phyloP scores from a whole-genome alignment of 208 protist genomes.

The Angomonas ambiguus region DNA sequence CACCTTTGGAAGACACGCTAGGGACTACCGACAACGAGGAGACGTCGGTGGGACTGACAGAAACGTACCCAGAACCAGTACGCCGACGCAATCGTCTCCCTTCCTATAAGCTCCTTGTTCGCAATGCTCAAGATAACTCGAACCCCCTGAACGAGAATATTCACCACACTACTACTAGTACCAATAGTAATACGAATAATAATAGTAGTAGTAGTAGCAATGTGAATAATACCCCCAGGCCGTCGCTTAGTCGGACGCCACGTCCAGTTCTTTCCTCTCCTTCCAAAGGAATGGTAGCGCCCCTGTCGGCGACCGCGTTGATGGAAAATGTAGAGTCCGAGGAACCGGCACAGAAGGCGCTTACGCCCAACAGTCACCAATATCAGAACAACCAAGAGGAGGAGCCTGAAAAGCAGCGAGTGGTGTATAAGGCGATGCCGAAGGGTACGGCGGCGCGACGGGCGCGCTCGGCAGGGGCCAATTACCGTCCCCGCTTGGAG shows the following conservation, averaged over 20 bases:
- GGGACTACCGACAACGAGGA: too few species aligned
- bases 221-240: too few species aligned
- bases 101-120: slow-evolving; percentile 2
- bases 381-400: background rate
- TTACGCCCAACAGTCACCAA: too few species aligned
- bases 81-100: slow-evolving; percentile 14
- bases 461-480: background rate
- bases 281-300: background rate
- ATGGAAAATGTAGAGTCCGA: background rate
- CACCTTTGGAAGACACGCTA: too few species aligned
- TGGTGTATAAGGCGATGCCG: background rate
- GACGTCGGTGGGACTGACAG: too few species aligned
- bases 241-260: background rate
- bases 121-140: too few species aligned
- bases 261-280: background rate
- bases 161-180: background rate
- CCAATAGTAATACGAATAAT: too few species aligned
- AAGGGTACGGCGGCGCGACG: background rate
- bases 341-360: background rate
- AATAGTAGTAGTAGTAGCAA: too few species aligned
- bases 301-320: too few species aligned
- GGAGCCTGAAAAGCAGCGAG: background rate
- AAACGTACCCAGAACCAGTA: slow-evolving; percentile 17
- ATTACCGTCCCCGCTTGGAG: background rate
- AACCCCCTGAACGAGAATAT: too few species aligned